These are phyloP conservation scores for Chalciporus piperatus DNA, from an alignment of 768 basidiomycete species.

Conservation along the genomic window DNA sequence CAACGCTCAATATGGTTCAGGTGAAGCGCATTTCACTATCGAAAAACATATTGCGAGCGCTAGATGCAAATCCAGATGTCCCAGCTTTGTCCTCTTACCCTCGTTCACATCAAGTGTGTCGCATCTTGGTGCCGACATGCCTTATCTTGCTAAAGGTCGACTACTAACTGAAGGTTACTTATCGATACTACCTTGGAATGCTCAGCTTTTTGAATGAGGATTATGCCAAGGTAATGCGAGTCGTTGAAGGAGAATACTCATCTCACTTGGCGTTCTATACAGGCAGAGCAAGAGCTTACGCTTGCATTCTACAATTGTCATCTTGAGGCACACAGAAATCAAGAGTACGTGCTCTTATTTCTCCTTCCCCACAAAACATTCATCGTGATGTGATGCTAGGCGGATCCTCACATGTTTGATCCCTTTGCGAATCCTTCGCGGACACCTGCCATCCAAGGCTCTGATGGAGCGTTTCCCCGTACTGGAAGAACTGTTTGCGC, in stretches of 20 bases:
- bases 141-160: conserved; percentile 9
- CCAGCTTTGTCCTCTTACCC: conserved; percentile 77
- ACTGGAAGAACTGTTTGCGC: conserved; percentile 68
- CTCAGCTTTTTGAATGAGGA: conserved; percentile 92
- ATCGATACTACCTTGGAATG: conserved; percentile 93
- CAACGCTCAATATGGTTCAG: conserved; percentile 37
- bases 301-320: conserved; percentile 87
- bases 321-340: conserved; percentile 64
- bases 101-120: conserved; percentile 74
- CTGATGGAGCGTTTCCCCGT: conserved; percentile 73
- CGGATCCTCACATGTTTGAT: conserved; percentile 90
- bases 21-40: conserved; percentile 88
- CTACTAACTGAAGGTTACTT: conserved; percentile 68
- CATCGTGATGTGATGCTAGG: conserved; percentile 37
- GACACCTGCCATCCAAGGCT: conserved; percentile 74
- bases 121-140: conserved; percentile 8
- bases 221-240: conserved; percentile 64
- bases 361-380: neutral
- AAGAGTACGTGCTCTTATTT: conserved; percentile 59
- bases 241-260: neutral
- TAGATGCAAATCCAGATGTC: conserved; percentile 82
- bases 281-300: conserved; percentile 86
- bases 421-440: conserved; percentile 83
- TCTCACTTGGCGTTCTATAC: conserved; percentile 1
- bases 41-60: conserved; percentile 87